Conservation (phyloP, 305 asterid species). For the Plantago lanceolata region DNA sequence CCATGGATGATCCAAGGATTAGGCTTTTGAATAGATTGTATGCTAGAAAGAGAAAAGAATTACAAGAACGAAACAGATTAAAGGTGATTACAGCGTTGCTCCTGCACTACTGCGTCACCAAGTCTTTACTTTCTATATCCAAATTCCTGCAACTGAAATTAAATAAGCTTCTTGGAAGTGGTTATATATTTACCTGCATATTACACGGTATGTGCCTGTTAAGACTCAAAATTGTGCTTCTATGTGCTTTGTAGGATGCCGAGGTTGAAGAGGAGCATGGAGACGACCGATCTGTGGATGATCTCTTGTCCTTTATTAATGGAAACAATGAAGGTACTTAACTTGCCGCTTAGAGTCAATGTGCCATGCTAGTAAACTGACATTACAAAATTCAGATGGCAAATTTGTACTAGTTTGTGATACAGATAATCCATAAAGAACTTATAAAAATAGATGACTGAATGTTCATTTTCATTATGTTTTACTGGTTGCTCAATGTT, state of each 20-base stretch:
- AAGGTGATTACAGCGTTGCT: conserved; percentile 49
- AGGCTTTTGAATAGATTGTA: conserved; percentile 82
- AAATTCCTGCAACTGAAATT: conserved; percentile 22
- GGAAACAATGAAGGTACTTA: conserved; percentile 67
- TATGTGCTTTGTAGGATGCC: conserved; percentile 46
- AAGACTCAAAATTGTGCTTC: conserved; percentile 32
- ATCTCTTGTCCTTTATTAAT: conserved; percentile 82
- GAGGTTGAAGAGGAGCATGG: conserved; percentile 79
- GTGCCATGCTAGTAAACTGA: neutral
- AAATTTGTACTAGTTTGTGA: neutral
- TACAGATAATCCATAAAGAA: neutral
- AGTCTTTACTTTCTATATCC: conserved; percentile 23
- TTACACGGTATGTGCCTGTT: conserved; percentile 21
- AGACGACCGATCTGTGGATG: conserved; percentile 93
- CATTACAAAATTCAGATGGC: neutral
- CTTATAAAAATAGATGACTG: neutral
- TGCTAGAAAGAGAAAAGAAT: conserved; percentile 92
- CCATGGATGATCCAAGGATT: conserved; percentile 91
- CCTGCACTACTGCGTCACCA: conserved; percentile 16
- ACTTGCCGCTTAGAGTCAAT: neutral
- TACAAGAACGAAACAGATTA: conserved; percentile 68
- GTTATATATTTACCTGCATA: conserved; percentile 2
- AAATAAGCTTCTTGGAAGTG: conserved; percentile 26
- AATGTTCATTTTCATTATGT: neutral
- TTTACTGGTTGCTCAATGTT: neutral